phyloP scores from a whole-genome alignment of 257 asterid genomes.

The Schizonepeta tenuifolia region DNA sequence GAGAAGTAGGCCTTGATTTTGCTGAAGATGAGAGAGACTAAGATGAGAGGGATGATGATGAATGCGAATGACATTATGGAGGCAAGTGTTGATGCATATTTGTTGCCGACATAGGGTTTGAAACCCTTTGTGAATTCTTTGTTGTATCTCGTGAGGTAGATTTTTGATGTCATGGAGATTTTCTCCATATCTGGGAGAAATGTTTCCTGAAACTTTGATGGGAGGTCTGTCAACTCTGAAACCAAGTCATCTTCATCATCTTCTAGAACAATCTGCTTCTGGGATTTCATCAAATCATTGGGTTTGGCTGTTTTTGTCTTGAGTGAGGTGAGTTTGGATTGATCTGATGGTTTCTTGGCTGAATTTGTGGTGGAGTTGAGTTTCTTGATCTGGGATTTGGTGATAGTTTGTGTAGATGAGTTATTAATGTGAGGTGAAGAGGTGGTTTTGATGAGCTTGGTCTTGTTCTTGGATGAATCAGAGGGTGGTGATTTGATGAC shows the following conservation, averaged over 20 bases:
- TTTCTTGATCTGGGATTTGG: conserved; percentile 62
- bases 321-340: conserved; percentile 39
- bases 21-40: conserved; percentile 75
- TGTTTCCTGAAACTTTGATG: conserved; percentile 77
- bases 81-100: conserved; percentile 73
- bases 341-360: conserved; percentile 63
- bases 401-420: conserved; percentile 14
- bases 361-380: conserved; percentile 63
- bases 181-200: conserved; percentile 74
- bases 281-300: conserved; percentile 36
- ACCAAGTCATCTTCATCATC: conserved; percentile 60
- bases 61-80: conserved; percentile 71
- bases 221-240: conserved; percentile 60
- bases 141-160: conserved; percentile 67
- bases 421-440: too few relatives aligned
- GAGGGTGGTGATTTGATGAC: conserved; percentile 25
- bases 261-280: conserved; percentile 40
- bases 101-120: conserved; percentile 80
- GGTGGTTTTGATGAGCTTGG: conserved; percentile 41
- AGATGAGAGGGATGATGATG: conserved; percentile 66
- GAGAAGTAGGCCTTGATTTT: conserved; percentile 80
- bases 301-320: conserved; percentile 57
- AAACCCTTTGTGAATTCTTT: conserved; percentile 67
- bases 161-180: conserved; percentile 64
- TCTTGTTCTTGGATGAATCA: conserved; percentile 43